Base-by-base conservation (phyloP, 2,329 filamentous ascomycete genomes). In the Aspergillus quadrilineatus region DNA sequence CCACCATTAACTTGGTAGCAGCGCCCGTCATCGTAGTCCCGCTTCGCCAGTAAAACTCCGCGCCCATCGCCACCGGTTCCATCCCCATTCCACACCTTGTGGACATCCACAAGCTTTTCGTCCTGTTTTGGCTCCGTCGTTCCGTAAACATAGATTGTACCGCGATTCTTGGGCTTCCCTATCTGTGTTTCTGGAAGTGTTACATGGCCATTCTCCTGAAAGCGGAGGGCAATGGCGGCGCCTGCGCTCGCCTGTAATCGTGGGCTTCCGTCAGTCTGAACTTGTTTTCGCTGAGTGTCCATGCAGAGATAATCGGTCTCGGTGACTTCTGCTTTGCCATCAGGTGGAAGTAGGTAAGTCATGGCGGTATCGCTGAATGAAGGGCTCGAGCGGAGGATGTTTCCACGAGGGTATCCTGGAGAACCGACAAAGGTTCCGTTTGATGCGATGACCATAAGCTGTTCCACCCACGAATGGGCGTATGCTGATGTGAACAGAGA, bases 21-120 rank as follows among this genome's bases (percentile, higher is more conserved):
- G 67, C 90, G 88, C 28, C 89, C 89, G 66, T 99, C 94, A 67
- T 97, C 94, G 71, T 86, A 99, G 77, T 89, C 86, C 64, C 90
- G 86, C 1, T 85, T 88, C 0, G 88, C 85, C 37, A 97, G 78
- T 10, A 97, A 85, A 42, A 80, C 79, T 32, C 94, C 94, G 41
- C 88, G 85, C 48, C 83, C 80, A 70, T 97, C 87, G 22, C 92
- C 93, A 17, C 92, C 92, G 5, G 83, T 88, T 59, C 92, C 92
- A 55, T 90, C 86, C 15, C 80, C 72, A 46, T 85, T 96, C 94
- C 94, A 97, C 34, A 79, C 72, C 50, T 87, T 79, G 62, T 96
- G 85, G 34, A 97, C 87, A 55, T 77, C 79, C 50, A 79, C 76
- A 28, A 88, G 74, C 54, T 77, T 85, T 67, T 91, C 85, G 50